These are phyloP conservation scores for Thymus mandschuricus DNA, from an alignment of 257 asterid genomes.

Conservation along the genomic window DNA sequence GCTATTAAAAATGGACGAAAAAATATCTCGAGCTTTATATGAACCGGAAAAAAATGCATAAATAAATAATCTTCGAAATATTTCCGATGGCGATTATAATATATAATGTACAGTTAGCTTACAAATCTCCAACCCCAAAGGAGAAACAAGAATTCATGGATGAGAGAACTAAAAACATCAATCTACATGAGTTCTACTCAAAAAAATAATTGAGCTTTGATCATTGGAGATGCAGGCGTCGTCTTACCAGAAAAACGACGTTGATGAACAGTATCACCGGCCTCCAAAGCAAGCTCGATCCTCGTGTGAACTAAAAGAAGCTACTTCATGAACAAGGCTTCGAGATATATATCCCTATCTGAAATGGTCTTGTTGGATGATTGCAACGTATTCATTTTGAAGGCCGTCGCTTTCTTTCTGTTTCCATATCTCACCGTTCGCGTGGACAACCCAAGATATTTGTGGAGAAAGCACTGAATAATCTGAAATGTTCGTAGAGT, in stretches of 20 bases:
- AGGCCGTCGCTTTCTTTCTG: conserved; percentile 58
- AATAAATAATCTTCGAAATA: too few species aligned
- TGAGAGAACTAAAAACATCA: conserved; percentile 4
- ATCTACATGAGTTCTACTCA: not conserved
- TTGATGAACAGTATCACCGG: not conserved
- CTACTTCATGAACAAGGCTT: conserved; percentile 13
- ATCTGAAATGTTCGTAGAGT: conserved; percentile 45
- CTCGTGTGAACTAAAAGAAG: not conserved
- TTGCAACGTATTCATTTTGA: conserved; percentile 64
- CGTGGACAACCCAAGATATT: conserved; percentile 81
- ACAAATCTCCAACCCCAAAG: conserved; percentile 2
- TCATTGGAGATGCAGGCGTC: not conserved
- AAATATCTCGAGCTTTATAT: too few species aligned
- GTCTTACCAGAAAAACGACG: conserved; percentile 1
- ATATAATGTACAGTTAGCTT: conserved; percentile 21
- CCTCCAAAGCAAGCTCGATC: not conserved
- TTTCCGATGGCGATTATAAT: too few species aligned
- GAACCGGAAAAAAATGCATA: too few species aligned
- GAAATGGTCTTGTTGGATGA: conserved; percentile 72
- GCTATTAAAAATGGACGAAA: too few species aligned
- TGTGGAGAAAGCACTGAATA: conserved; percentile 73
- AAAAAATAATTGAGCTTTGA: not conserved
- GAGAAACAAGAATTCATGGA: not conserved
- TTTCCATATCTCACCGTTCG: conserved; percentile 93
- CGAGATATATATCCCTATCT: conserved; percentile 38